Evolutionary conservation across 1,139 yeast genomes (phyloP), one percentile per base, ranked within the genome.

Genomic region (Saccharomyces hybrid): DNA sequence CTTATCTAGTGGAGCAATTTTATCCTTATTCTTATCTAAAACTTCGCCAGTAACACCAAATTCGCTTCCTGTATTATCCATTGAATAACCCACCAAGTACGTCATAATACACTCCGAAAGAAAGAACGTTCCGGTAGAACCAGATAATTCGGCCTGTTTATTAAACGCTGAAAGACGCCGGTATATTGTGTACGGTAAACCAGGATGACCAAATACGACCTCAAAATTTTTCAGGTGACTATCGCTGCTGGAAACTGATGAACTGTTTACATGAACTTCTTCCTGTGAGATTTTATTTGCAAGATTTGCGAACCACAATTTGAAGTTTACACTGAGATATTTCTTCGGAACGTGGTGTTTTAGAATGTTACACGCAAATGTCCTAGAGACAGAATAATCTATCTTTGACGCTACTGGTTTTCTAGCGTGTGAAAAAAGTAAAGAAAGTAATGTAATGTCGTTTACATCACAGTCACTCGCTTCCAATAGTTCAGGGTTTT

Each of bases 231-330:
- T 38, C 24, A 38, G 19, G 19, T 38, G 44, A 19, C 19, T 2
- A 9, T 38, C 44, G 9, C 12, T 19, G n/a, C 11, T 38, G 5
- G 19, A 9, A 12, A 2, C 19, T 38, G n/a, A 4, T 9, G 44
- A 9, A 9, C 8, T 38, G 3, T 38, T 24, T 11, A 11, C 19
- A 9, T 11, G 7, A 4, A 38, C 12, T 19, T 42, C 52, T 29
- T 21, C n/a, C 16, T 29, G 21, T 42, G 26, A 48, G 42, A 24
- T 24, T 21, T 7, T 24, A 21, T 28, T 46, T 9, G 51, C 16
- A 26, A 51, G 52, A 34, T 54, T 52, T 4, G 58, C 60, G 9
- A 42, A 26, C 62, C 61, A 59, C 6, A 59, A 32, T 42, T 55
- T 53, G 32, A 57, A 58, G 24, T 58, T 59, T 8, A 31, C 32